Conservation (phyloP, 208 protist genomes). For the Lotmaria passim region DNA sequence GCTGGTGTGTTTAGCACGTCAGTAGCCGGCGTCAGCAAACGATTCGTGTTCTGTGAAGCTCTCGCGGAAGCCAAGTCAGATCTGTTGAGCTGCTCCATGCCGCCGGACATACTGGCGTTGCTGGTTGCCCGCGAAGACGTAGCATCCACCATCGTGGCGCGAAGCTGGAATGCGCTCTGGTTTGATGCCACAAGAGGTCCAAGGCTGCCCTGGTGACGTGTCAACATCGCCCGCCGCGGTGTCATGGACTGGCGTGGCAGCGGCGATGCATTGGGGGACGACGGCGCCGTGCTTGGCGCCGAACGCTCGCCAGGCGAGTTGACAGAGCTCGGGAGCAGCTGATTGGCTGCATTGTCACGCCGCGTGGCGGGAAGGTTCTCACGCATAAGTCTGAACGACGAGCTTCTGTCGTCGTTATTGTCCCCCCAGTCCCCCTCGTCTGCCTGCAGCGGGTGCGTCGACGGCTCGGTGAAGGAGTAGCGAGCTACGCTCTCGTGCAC, state of each 20-base stretch:
- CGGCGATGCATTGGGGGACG: conserved; percentile 11
- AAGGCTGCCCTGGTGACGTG: conserved; percentile 4
- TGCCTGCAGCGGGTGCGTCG: conserved; percentile 1
- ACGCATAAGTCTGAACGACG: conserved; percentile 1
- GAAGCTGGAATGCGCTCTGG: conserved; percentile 5
- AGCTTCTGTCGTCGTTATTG: background rate
- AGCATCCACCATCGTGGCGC: conserved; percentile 14
- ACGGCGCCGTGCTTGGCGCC: conserved; percentile 8
- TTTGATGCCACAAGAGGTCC: conserved; percentile 4
- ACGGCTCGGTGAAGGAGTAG: conserved; percentile 7
- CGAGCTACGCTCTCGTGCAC: background rate
- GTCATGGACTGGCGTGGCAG: conserved; percentile 16
- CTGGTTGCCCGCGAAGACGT: conserved; percentile 17
- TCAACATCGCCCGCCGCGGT: conserved; percentile 8
- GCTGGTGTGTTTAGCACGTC: conserved; percentile 32
- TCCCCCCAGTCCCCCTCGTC: background rate
- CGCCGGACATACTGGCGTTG: conserved; percentile 27
- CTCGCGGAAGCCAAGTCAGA: background rate
- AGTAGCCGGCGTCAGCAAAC: conserved; percentile 25
- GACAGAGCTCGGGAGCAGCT: background rate
- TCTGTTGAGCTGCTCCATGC: conserved; percentile 30
- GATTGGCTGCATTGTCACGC: conserved; percentile 5
- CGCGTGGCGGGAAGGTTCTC: background rate
- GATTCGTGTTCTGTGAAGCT: conserved; percentile 15
- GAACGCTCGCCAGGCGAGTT: conserved; percentile 8